Percentiles rank a stretch among this genome's conserved stretches.
phyloP scores from a whole-genome alignment of 257 asterid species.

The Datura wrightii region DNA sequence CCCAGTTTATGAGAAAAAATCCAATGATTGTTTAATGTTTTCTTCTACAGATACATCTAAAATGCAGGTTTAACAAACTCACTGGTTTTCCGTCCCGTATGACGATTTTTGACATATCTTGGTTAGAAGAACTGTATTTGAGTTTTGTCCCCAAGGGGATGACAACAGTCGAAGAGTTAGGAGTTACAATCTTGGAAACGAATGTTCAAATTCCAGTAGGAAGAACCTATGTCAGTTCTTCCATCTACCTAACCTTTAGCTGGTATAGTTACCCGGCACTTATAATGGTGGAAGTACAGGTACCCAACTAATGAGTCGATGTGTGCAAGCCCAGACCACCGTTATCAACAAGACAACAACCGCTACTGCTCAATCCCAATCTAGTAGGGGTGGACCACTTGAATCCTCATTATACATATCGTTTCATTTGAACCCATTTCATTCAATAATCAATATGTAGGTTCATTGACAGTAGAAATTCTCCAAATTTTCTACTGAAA shows the following conservation, averaged over 20 bases:
- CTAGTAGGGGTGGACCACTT: neutral
- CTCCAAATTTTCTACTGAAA: neutral
- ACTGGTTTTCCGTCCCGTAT: neutral
- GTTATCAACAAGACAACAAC: neutral
- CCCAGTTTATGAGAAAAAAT: neutral
- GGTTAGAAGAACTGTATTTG: neutral
- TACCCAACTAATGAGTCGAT: neutral
- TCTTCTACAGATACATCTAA: neutral
- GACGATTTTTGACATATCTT: neutral
- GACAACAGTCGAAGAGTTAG: neutral
- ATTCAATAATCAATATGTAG: neutral
- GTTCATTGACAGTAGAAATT: neutral
- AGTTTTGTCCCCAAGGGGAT: slow-evolving; percentile 19
- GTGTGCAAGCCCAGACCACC: neutral
- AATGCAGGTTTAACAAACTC: neutral
- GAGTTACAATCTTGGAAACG: neutral
- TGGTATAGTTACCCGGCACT: neutral
- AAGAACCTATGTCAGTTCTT: neutral
- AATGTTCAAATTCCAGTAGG: neutral
- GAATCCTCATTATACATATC: neutral
- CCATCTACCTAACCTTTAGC: neutral
- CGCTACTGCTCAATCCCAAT: neutral
- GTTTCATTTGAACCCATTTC: neutral
- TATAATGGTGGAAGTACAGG: neutral
- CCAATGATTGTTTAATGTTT: neutral